Base-by-base conservation (phyloP, 2,329 filamentous ascomycete genomes). In the Pseudocercospora fuligena region DNA sequence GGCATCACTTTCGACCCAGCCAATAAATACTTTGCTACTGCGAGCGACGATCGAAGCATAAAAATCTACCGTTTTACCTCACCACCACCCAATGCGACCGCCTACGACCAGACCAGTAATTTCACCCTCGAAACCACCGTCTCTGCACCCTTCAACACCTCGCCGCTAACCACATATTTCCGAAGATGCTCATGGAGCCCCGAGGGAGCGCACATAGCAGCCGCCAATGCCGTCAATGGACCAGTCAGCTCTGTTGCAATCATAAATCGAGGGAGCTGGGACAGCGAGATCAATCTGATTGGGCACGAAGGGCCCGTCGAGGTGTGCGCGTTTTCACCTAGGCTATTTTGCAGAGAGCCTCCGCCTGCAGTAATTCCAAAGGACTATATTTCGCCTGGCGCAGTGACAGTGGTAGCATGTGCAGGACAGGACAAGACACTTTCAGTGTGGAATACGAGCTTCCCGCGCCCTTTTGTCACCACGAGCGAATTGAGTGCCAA, bases 1-100 rank as follows among this genome's bases (percentile, higher is more conserved):
- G 95, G 96, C 69, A 96, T 99, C 74, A 97, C 94, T 0, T 99
- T 99, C 77, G 95, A 99, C 77, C 95, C 95, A 0, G 95, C 95
- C 49, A 98, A 98, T 83, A 99, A 98, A 78, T 99, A 97, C 83
- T 99, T 99, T 80, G 95, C 96, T 16, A 99, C 96, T 0, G 94
- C 96, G 2, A 97, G 93, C 81, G 95, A 99, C 78, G 95, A 99
- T 79, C 89, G 95, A 66, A 94, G 93, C 2, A 97, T 99, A 80
- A 97, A 97, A 78, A 92, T 99, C 74, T 98, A 97, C 80, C 89
- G 94, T 66, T 99, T 97, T 79, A 97, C 92, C 1, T 91, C 94
- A 1, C 94, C 95, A 0, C 87, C 90, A 0, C 92, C 95, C 9
- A 97, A 97, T 78, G 92, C 95, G 40, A 97, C 92, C 0, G 89